These are phyloP conservation scores for Endocalyx cinctus DNA, from an alignment of 2,329 filamentous ascomycete species.

Conservation along the genomic window DNA sequence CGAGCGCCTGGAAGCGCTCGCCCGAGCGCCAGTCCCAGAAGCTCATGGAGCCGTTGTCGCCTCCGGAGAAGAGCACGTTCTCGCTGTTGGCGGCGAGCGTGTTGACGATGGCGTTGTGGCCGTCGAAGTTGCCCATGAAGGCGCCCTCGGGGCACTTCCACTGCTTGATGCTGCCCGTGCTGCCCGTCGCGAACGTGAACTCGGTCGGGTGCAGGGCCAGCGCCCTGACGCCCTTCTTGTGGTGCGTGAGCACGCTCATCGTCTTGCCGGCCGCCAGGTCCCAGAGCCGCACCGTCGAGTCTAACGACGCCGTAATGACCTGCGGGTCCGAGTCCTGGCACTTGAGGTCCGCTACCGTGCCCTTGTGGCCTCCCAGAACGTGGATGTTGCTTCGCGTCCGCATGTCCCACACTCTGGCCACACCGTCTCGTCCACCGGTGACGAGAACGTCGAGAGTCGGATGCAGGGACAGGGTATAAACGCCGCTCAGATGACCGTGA, in stretches of 20 bases:
- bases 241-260: constrained; percentile 92
- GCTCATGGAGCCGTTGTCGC: constrained; percentile 90
- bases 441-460: constrained; percentile 92
- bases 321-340: constrained; percentile 97
- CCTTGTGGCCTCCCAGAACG: constrained; percentile 85
- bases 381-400: constrained; percentile 93
- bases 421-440: constrained; percentile 90
- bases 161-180: constrained; percentile 93
- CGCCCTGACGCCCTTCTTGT: constrained; percentile 93
- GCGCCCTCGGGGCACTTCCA: constrained; percentile 98
- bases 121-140: constrained; percentile 99
- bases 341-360: constrained; percentile 81
- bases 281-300: constrained; percentile 88
- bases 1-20: constrained; percentile 81
- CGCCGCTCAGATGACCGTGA: constrained; percentile 92
- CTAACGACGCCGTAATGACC: constrained; percentile 88
- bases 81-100: constrained; percentile 89
- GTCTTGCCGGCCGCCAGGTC: constrained; percentile 94
- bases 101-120: constrained; percentile 95
- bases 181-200: constrained; percentile 93
- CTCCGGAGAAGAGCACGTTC: constrained; percentile 89
- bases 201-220: constrained; percentile 83
- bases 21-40: constrained; percentile 99
- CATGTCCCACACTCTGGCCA: constrained; percentile 98
- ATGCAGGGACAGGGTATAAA: constrained; percentile 90